phyloP scores from a whole-genome alignment of 2,329 filamentous ascomycete species.

The Xylaria sp. region DNA sequence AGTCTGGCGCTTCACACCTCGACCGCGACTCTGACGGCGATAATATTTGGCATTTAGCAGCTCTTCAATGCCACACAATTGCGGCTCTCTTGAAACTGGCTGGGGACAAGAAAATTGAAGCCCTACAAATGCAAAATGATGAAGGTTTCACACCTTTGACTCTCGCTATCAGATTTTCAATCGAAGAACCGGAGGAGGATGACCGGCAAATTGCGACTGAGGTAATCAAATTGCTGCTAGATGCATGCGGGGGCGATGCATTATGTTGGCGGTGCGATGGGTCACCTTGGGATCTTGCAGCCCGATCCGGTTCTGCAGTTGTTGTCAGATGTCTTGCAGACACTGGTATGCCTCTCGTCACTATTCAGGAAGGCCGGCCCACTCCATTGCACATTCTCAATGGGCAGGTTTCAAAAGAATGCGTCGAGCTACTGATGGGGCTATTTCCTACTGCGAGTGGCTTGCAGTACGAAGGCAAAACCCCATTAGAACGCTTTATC shows the following conservation, averaged over 20 bases:
- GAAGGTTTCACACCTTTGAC: conserved; percentile 22
- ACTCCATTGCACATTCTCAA: conserved; percentile 13
- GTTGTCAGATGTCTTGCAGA: neutral
- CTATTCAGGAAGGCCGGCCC: neutral
- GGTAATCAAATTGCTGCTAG: neutral
- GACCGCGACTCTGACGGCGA: neutral
- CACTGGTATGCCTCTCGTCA: neutral
- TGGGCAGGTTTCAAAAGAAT: neutral
- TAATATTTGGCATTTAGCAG: conserved; percentile 25
- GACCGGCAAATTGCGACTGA: neutral
- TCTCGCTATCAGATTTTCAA: neutral
- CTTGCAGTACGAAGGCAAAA: neutral
- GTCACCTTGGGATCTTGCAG: conserved; percentile 24
- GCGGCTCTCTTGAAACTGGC: conserved; percentile 1
- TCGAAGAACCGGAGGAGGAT: no score
- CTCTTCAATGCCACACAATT: neutral
- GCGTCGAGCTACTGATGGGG: neutral
- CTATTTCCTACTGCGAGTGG: conserved; percentile 13
- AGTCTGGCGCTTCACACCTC: conserved; percentile 17
- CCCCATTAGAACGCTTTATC: conserved; percentile 2
- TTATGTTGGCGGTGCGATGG: conserved; percentile 10
- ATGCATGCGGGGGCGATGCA: conserved; percentile 6
- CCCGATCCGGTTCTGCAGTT: neutral
- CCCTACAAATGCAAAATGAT: conserved; percentile 10
- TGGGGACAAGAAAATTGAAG: neutral